Conservation (phyloP, 768 basidiomycete species). For the Steccherinum ochraceum region DNA sequence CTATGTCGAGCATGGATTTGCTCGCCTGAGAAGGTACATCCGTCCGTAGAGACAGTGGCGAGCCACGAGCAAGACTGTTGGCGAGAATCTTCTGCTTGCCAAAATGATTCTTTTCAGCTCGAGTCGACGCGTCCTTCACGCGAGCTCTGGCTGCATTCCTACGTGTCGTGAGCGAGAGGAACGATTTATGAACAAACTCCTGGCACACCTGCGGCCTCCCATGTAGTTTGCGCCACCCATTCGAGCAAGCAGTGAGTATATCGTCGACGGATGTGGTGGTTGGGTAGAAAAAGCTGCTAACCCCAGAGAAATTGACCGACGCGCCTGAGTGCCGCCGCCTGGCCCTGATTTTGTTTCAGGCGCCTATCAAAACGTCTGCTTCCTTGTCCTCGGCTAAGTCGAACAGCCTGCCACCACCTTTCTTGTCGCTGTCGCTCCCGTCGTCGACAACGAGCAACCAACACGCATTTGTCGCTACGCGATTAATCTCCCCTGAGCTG, state of each 20-base stretch:
- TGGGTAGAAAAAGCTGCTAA: no score
- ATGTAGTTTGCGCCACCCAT: slow-evolving; percentile 74
- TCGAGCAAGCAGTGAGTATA: background rate
- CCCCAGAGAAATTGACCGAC: no score
- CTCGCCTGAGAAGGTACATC: no score
- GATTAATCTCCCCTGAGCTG: background rate
- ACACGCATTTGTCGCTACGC: background rate
- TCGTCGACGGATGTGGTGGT: no score
- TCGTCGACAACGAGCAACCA: background rate
- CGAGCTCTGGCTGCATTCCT: slow-evolving; percentile 58
- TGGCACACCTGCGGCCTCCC: slow-evolving; percentile 61
- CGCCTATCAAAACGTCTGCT: no score
- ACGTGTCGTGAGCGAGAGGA: background rate
- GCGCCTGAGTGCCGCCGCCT: no score
- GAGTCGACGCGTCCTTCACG: slow-evolving; percentile 47
- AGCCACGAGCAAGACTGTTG: slow-evolving; percentile 11
- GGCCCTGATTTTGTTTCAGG: no score
- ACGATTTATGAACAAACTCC: background rate
- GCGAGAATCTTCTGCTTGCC: slow-evolving; percentile 50
- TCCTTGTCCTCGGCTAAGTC: no score
- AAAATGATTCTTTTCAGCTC: slow-evolving; percentile 55
- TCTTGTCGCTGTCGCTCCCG: no score
- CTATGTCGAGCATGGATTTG: no score
- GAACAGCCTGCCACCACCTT: background rate
- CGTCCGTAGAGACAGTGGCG: no score